Evolutionary conservation across 345 rosid genomes (phyloP).

Genomic region (Salix caprea): DNA sequence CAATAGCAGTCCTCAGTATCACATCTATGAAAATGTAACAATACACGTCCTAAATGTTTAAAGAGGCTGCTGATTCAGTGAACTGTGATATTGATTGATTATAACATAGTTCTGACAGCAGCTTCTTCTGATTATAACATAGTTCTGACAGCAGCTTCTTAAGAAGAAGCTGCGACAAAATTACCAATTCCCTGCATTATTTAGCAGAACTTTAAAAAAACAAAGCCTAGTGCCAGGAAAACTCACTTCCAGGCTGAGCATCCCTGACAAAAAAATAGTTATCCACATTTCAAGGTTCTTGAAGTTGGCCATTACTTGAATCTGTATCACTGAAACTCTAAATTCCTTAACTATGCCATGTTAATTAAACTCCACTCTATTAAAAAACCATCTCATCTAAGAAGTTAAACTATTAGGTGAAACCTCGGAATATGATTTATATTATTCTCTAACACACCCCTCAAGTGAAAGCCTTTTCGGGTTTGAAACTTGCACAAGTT

Average conservation of each 20-base stretch:
- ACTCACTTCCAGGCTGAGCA: background rate
- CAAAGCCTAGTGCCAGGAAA: background rate
- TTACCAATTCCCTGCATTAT: background rate
- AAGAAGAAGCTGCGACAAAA: too few relatives aligned
- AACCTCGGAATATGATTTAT: too few relatives aligned
- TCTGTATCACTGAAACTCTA: background rate
- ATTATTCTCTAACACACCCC: too few relatives aligned
- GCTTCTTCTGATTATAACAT: background rate
- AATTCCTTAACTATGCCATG: background rate
- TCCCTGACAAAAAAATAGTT: background rate
- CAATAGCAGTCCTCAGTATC: background rate
- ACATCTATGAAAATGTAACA: background rate
- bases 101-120: background rate
- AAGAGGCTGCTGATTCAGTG: background rate
- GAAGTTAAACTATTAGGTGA: too few relatives aligned
- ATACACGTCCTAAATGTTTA: background rate
- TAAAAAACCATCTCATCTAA: too few relatives aligned
- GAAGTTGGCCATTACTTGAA: background rate
- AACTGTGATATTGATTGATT: background rate
- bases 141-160: background rate
- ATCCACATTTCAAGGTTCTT: background rate
- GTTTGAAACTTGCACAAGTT: too few relatives aligned
- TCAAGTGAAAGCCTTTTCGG: too few relatives aligned
- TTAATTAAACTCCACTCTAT: background rate
- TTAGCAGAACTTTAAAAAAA: background rate